phyloP scores from a whole-genome alignment of 1,284 basidiomycete genomes.

The Pseudozyma sp. region DNA sequence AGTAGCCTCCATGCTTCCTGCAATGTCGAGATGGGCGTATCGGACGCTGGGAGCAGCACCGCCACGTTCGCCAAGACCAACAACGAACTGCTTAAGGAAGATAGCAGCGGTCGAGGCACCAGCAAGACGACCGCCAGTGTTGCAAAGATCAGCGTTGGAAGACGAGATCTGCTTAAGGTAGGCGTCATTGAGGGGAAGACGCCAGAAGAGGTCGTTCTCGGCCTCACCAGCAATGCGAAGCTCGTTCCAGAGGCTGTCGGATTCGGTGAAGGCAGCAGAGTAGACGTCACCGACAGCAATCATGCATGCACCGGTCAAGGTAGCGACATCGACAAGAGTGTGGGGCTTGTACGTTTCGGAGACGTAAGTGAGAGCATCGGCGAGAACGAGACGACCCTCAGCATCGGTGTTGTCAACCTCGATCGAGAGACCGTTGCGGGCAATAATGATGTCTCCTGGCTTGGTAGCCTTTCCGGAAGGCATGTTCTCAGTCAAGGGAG shows the following conservation, averaged over 20 bases:
- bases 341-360: conserved; percentile 82
- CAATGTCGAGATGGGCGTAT: conserved; percentile 76
- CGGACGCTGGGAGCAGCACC: conserved; percentile 48
- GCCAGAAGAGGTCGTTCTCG: conserved; percentile 70
- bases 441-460: conserved; percentile 83
- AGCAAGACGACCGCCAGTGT: conserved; percentile 78
- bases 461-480: conserved; percentile 80
- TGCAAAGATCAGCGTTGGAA: conserved; percentile 85
- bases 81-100: conserved; percentile 81
- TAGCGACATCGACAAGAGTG: conserved; percentile 86
- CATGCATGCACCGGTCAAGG: conserved; percentile 75
- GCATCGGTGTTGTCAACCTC: conserved; percentile 91
- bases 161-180: conserved; percentile 81
- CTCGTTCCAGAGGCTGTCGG: conserved; percentile 74
- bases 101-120: conserved; percentile 85
- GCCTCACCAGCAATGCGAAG: conserved; percentile 81
- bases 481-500: conserved; percentile 83
- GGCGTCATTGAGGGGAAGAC: conserved; percentile 77
- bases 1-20: conserved; percentile 76
- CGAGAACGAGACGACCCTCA: conserved; percentile 80
- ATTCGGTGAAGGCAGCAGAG: conserved; percentile 81
- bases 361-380: conserved; percentile 87
- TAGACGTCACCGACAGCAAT: conserved; percentile 76
- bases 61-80: conserved; percentile 63
- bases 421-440: conserved; percentile 88